Conservation (phyloP, 352 stramenopile species). For the Phytophthora megakarya region DNA sequence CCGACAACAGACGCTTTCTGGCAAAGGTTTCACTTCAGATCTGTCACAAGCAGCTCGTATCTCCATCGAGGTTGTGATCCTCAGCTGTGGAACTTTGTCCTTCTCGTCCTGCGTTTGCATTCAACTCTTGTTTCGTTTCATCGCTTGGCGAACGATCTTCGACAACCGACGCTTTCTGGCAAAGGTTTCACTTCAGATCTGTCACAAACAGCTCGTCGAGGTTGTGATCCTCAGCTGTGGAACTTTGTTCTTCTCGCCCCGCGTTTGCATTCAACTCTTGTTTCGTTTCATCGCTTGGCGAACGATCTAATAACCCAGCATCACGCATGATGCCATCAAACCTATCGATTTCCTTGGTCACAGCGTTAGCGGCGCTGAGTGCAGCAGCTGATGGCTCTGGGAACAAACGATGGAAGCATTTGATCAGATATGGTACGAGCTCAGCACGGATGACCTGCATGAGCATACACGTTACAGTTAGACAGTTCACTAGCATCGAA, state of each 20-base stretch:
- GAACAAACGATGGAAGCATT: slow-evolving; percentile 78
- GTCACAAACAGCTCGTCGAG: slow-evolving; percentile 50
- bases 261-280: slow-evolving; percentile 37
- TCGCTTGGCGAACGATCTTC: no score
- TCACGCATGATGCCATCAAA: slow-evolving; percentile 61
- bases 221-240: slow-evolving; percentile 82
- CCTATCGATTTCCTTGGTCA: slow-evolving; percentile 34
- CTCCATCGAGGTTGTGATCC: slow-evolving; percentile 78
- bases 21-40: slow-evolving; percentile 4
- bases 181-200: slow-evolving; percentile 5
- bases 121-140: no score
- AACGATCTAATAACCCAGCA: slow-evolving; percentile 33
- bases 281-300: slow-evolving; percentile 12
- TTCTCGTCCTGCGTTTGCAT: slow-evolving; percentile 82
- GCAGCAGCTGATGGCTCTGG: slow-evolving; percentile 36
- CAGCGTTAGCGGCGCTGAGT: slow-evolving; percentile 17
- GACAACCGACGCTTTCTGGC: no score
- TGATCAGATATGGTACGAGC: slow-evolving; percentile 69
- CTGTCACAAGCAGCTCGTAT: neutral
- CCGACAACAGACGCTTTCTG: no score
- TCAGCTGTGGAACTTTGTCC: slow-evolving; percentile 82
- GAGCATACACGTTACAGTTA: slow-evolving; percentile 5
- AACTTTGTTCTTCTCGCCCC: slow-evolving; percentile 80
- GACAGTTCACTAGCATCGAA: neutral
- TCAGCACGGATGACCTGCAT: slow-evolving; percentile 56